A percentile compares a stretch with the other conserved stretches of the same genome.
These are phyloP conservation scores for Crassisporium funariophilum DNA, from an alignment of 768 basidiomycete species.

Conservation along the genomic window DNA sequence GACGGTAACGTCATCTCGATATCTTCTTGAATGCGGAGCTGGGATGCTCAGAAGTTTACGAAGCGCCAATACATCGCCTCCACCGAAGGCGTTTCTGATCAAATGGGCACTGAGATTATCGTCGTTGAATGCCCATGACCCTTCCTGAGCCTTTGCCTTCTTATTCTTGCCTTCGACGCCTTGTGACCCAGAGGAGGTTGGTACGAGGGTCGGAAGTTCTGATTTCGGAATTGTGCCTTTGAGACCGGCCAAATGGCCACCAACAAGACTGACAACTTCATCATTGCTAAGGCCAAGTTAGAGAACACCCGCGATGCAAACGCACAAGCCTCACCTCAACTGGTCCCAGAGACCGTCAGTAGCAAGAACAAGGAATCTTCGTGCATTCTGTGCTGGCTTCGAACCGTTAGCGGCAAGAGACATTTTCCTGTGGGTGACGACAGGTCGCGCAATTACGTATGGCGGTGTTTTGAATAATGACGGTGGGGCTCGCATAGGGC, in stretches of 20 bases:
- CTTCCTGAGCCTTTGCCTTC: constrained; percentile 38
- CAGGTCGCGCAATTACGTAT: constrained; percentile 87
- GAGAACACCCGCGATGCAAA: background rate
- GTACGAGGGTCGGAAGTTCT: constrained; percentile 54
- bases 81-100: constrained; percentile 92
- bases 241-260: constrained; percentile 74
- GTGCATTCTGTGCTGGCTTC: constrained; percentile 32
- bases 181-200: constrained; percentile 52
- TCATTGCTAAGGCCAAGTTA: constrained; percentile 56
- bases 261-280: constrained; percentile 86
- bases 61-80: constrained; percentile 62
- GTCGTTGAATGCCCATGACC: constrained; percentile 79
- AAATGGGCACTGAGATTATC: constrained; percentile 80
- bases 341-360: constrained; percentile 86
- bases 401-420: constrained; percentile 41
- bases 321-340: constrained; percentile 41
- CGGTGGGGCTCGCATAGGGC: constrained; percentile 60
- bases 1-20: constrained; percentile 84
- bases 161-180: constrained; percentile 67
- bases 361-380: constrained; percentile 85
- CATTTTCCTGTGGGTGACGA: constrained; percentile 76
- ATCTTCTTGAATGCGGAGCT: constrained; percentile 73
- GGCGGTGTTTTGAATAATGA: constrained; percentile 80
- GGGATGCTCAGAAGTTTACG: constrained; percentile 77
- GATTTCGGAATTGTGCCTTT: constrained; percentile 66